Evolutionary conservation across 257 asterid species (phyloP).

Genomic region (Voacanga thouarsii): DNA sequence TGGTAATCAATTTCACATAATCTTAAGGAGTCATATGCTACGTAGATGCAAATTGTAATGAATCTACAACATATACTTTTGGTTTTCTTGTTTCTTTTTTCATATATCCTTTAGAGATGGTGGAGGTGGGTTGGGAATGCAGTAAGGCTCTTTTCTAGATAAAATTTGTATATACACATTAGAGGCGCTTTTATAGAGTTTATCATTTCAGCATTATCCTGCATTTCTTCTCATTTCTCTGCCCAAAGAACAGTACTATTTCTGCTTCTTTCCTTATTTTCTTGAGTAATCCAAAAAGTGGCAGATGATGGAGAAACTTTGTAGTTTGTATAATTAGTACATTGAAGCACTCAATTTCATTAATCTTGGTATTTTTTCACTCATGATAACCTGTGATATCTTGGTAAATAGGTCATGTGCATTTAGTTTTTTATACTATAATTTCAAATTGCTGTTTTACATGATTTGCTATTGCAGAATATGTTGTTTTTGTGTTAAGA

Average conservation of each 20-base stretch:
- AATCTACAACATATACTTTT: not conserved
- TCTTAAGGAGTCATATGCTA: not conserved
- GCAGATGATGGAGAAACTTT: not conserved
- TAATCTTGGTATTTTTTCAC: not conserved
- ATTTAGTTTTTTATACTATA: not conserved
- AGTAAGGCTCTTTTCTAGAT: not conserved
- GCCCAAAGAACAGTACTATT: not conserved
- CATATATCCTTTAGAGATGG: not conserved
- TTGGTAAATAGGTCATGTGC: not conserved
- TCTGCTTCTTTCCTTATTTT: not conserved
- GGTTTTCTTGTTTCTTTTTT: not conserved
- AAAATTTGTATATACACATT: not conserved
- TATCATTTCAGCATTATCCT: not conserved
- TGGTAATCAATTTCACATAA: not conserved
- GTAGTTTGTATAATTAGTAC: not conserved
- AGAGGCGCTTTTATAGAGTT: not conserved
- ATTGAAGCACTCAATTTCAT: not conserved
- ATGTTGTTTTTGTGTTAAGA: not conserved
- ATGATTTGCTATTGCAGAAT: not conserved
- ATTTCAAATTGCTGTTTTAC: not conserved
- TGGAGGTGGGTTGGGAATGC: not conserved
- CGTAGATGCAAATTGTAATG: not conserved
- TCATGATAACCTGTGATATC: not conserved
- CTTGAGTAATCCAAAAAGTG: not conserved
- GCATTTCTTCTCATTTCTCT: not conserved